Evolutionary conservation across 2,329 filamentous ascomycete genomes (phyloP).

Genomic region (Westerdykella aurantiaca): DNA sequence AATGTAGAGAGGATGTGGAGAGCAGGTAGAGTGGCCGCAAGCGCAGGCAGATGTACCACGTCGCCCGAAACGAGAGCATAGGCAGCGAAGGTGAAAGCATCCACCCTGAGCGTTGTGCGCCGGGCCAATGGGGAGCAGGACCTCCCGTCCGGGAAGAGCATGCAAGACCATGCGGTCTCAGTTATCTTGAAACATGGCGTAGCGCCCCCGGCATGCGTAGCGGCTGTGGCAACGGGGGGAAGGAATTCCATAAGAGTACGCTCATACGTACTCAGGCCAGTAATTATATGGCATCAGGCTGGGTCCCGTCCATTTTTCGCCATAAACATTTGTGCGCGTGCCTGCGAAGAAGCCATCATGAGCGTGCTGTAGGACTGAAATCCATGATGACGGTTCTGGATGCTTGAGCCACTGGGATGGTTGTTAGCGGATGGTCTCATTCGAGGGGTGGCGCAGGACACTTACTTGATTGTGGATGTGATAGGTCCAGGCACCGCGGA

Average conservation of each 20-base stretch:
- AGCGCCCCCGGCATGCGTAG: no score
- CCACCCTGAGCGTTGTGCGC: no score
- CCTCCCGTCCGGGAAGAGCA: no score
- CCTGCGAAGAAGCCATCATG: slow-evolving; percentile 52
- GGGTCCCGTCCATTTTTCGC: slow-evolving; percentile 50
- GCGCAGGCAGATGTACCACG: no score
- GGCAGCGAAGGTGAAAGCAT: no score
- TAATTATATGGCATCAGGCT: slow-evolving; percentile 45
- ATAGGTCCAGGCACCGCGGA: slow-evolving; percentile 53
- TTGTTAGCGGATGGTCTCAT: slow-evolving; percentile 16
- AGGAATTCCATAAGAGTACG: background rate
- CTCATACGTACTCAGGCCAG: slow-evolving; percentile 47
- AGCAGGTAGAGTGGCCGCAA: no score
- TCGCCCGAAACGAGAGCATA: no score
- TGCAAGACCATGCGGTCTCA: no score
- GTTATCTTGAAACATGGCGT: no score
- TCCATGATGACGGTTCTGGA: slow-evolving; percentile 52
- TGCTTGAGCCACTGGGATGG: slow-evolving; percentile 48
- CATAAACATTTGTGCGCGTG: slow-evolving; percentile 48
- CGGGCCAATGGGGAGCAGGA: no score
- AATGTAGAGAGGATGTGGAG: no score
- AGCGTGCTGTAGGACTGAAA: slow-evolving; percentile 49
- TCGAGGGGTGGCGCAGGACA: background rate
- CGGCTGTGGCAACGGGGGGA: background rate
- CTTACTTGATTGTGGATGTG: slow-evolving; percentile 54